Percentiles rank a stretch among this genome's conserved stretches.
Evolutionary conservation across 371 early-diverging fungal species (phyloP).

Genomic region (Lichtheimia hyalospora): DNA sequence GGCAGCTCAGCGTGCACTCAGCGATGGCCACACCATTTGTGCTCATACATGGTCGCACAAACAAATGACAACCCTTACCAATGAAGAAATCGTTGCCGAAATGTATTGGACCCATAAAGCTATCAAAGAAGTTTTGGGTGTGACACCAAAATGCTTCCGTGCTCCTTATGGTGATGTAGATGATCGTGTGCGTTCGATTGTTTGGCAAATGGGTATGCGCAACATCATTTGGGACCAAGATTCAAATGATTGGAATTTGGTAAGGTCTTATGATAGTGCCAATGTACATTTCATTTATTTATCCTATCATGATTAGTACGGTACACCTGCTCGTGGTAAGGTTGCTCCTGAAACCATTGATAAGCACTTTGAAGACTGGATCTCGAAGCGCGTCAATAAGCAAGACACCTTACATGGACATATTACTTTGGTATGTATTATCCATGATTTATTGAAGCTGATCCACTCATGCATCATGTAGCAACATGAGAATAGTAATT

Average conservation of each 20-base stretch:
- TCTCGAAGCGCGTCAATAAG: conserved; percentile 19
- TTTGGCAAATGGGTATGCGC: conserved; percentile 54
- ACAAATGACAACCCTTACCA: conserved; percentile 51
- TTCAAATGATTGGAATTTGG: conserved; percentile 38
- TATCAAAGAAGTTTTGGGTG: conserved; percentile 56
- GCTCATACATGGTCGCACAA: conserved; percentile 64
- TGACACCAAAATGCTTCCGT: conserved; percentile 58
- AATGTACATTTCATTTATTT: neutral
- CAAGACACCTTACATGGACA: conserved; percentile 42
- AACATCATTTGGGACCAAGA: conserved; percentile 42
- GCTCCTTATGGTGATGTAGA: conserved; percentile 60
- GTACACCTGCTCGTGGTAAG: conserved; percentile 24
- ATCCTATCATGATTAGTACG: conserved; percentile 12
- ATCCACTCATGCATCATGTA: no score
- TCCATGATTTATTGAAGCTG: neutral
- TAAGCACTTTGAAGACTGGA: conserved; percentile 40
- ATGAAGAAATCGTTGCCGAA: conserved; percentile 60
- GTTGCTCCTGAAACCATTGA: conserved; percentile 25
- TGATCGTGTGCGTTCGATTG: conserved; percentile 53
- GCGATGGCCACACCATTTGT: conserved; percentile 39
- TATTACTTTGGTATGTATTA: conserved; percentile 27
- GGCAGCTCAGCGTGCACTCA: conserved; percentile 36
- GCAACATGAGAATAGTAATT: conserved; percentile 50
- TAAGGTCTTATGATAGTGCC: neutral
- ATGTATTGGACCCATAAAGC: conserved; percentile 51